Conservation (phyloP, 2,329 filamentous ascomycete genomes). For the Calonectria henricotiae region DNA sequence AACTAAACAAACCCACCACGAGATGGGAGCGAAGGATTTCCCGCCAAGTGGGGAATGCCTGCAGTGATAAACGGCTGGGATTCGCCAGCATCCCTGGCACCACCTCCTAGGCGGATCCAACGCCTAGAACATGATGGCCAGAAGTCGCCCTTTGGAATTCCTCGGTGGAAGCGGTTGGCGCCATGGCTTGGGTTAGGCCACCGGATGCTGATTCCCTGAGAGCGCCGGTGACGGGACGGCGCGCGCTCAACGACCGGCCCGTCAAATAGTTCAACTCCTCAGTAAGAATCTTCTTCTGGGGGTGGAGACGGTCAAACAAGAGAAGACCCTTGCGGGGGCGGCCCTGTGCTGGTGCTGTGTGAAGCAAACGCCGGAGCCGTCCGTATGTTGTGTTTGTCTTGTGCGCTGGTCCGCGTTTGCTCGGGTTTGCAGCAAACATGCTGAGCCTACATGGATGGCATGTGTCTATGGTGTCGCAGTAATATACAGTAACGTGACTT, state of each 20-base stretch:
- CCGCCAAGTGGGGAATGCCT: conserved; percentile 37
- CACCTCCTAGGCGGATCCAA: conserved; percentile 11
- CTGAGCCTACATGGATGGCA: background rate
- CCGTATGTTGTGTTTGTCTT: conserved; percentile 16
- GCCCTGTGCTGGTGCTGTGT: conserved; percentile 27
- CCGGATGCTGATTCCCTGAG: conserved; percentile 29
- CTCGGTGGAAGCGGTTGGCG: conserved; percentile 16
- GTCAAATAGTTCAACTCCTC: conserved; percentile 20
- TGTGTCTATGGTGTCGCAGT: conserved; percentile 17
- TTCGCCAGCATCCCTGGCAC: conserved; percentile 22
- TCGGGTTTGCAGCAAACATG: conserved; percentile 11
- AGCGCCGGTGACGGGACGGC: conserved; percentile 39
- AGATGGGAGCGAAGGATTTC: conserved; percentile 36
- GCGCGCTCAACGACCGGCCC: conserved; percentile 30
- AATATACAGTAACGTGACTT: conserved; percentile 50
- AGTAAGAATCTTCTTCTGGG: conserved; percentile 31
- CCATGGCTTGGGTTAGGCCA: conserved; percentile 20
- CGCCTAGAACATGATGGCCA: background rate
- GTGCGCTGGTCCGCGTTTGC: background rate
- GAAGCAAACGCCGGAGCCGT: conserved; percentile 41
- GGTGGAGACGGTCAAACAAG: conserved; percentile 32
- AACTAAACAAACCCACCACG: conserved; percentile 12
- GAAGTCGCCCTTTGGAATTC: conserved; percentile 19
- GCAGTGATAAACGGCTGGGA: conserved; percentile 34
- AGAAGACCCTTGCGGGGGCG: conserved; percentile 39